Evolutionary conservation across 257 asterid species (phyloP).

Genomic region (Solanum pinnatisectum): DNA sequence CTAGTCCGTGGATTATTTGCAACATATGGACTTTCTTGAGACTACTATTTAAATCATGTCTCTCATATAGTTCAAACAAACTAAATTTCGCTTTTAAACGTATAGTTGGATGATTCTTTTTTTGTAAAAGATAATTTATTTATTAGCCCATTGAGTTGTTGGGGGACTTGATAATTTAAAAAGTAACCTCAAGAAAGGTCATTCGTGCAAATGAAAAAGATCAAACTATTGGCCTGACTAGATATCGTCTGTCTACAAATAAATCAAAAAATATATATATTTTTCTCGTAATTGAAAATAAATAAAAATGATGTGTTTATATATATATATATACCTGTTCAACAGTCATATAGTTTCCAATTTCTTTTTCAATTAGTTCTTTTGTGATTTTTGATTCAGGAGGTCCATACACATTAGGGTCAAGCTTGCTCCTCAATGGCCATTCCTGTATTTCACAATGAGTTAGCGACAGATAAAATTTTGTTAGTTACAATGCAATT

Average conservation of each 20-base stretch:
- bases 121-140: no score
- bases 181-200: not conserved
- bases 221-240: not conserved
- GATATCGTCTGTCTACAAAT: not conserved
- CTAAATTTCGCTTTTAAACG: no score
- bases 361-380: constrained; percentile 35
- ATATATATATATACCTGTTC: constrained; percentile 35
- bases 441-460: constrained; percentile 33
- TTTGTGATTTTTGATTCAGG: constrained; percentile 55
- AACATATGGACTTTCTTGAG: no score
- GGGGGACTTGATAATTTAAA: not conserved
- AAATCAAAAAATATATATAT: not conserved
- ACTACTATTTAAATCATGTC: no score
- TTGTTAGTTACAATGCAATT: not conserved
- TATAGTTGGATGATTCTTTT: no score
- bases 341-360: constrained; percentile 32
- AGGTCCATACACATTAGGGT: constrained; percentile 61
- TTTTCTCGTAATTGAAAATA: not conserved
- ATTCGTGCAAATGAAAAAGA: not conserved
- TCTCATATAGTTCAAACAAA: no score
- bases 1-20: no score
- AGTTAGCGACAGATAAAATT: not conserved
- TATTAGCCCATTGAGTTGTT: not conserved
- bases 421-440: constrained; percentile 69
- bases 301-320: not conserved